phyloP scores from a whole-genome alignment of 75 land plant species.

The Sequoiadendron giganteum region DNA sequence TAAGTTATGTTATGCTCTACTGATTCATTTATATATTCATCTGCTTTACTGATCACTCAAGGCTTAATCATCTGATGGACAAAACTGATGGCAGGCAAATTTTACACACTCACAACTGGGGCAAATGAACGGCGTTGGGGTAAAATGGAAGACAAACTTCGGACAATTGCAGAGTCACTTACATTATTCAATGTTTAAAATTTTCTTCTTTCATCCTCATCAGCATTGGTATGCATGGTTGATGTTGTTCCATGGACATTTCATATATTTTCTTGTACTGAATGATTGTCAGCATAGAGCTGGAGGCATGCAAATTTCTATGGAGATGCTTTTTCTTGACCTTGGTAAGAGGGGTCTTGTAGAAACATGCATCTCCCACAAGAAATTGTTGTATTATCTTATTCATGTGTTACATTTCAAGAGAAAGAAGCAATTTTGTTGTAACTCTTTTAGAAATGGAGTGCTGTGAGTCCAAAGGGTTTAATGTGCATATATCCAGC shows the following conservation, averaged over 20 bases:
- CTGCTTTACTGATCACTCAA: neutral
- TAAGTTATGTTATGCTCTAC: neutral
- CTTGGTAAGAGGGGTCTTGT: neutral
- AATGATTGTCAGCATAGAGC: neutral
- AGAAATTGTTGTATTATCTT: neutral
- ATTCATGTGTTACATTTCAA: neutral
- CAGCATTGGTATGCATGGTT: neutral
- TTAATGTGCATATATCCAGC: neutral
- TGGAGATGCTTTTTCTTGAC: neutral
- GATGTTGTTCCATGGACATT: neutral
- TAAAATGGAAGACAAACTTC: slow-evolving; percentile 87
- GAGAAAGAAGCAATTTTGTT: neutral
- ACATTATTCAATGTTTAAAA: slow-evolving; percentile 30
- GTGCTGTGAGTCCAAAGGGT: neutral
- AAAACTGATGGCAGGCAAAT: slow-evolving; percentile 72
- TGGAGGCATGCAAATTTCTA: neutral
- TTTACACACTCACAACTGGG: slow-evolving; percentile 92
- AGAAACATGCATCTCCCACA: neutral
- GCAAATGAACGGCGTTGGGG: slow-evolving; percentile 96
- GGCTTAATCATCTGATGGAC: slow-evolving; percentile 1
- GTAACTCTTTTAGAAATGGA: neutral
- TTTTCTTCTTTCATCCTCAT: neutral
- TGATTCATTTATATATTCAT: neutral
- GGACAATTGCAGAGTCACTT: slow-evolving; percentile 80
- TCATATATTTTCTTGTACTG: neutral